Percentiles rank a stretch among this genome's conserved stretches.
These are phyloP conservation scores for Colletotrichum truncatum DNA, from an alignment of 2,329 filamentous ascomycete species.

Conservation along the genomic window DNA sequence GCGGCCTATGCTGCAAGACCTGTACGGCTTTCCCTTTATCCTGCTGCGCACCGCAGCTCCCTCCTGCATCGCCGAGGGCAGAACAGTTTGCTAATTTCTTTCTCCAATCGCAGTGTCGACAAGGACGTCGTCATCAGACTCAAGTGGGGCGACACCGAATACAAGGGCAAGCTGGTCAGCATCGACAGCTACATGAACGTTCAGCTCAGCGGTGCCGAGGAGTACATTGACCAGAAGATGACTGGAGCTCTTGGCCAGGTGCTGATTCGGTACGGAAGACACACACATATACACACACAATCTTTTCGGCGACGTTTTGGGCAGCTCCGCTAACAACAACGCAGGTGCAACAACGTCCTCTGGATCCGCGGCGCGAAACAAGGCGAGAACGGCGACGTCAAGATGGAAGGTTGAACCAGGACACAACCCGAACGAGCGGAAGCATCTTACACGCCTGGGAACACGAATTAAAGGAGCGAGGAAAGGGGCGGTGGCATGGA, in stretches of 20 bases:
- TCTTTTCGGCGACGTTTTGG: neutral
- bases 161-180: slow-evolving; percentile 91
- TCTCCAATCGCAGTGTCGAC: slow-evolving; percentile 70
- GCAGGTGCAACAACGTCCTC: slow-evolving; percentile 94
- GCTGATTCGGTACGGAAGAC: slow-evolving; percentile 76
- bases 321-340: neutral
- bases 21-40: slow-evolving; percentile 62
- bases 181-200: slow-evolving; percentile 99
- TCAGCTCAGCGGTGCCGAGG: slow-evolving; percentile 88
- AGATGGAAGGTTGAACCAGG: slow-evolving; percentile 61
- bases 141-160: slow-evolving; percentile 98
- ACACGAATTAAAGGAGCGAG: neutral
- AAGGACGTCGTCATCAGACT: slow-evolving; percentile 90
- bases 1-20: slow-evolving; percentile 92
- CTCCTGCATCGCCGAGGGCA: neutral
- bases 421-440: slow-evolving; percentile 3
- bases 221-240: slow-evolving; percentile 89
- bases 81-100: slow-evolving; percentile 7
- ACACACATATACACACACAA: too few relatives aligned
- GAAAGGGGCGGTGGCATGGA: neutral
- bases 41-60: neutral
- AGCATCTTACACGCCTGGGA: slow-evolving; percentile 6
- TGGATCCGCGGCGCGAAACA: slow-evolving; percentile 77
- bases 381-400: slow-evolving; percentile 61
- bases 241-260: slow-evolving; percentile 90